phyloP scores from a whole-genome alignment of 768 basidiomycete species.

The Psilocybe subaeruginosa region DNA sequence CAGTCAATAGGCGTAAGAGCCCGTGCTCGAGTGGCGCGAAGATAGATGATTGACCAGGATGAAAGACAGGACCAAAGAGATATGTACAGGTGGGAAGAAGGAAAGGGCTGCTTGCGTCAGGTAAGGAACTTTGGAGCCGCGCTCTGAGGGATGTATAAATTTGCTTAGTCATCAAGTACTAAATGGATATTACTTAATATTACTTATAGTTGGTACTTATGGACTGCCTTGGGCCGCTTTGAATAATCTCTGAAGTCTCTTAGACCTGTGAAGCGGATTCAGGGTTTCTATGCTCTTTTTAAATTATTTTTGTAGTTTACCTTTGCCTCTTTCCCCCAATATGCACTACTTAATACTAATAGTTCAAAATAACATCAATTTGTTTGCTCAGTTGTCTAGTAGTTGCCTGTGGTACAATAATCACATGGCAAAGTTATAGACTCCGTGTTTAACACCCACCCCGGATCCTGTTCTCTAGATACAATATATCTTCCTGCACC shows the following conservation, averaged over 20 bases:
- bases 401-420: constrained; percentile 10
- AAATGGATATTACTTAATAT: no score
- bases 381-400: not conserved
- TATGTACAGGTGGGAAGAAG: not conserved
- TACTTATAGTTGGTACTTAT: no score
- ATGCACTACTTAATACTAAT: no score
- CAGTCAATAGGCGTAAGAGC: constrained; percentile 20
- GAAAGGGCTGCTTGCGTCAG: not conserved
- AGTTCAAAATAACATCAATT: not conserved
- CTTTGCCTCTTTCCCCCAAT: no score
- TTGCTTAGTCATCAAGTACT: constrained; percentile 15
- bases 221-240: no score
- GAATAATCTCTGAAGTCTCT: no score
- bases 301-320: no score
- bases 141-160: not conserved
- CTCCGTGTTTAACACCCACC: not conserved
- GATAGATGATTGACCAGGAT: constrained; percentile 4
- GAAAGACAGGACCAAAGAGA: not conserved
- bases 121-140: constrained; percentile 1
- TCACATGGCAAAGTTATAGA: constrained; percentile 11
- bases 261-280: no score
- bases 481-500: not conserved
- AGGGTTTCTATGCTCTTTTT: no score
- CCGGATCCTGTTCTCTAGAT: constrained; percentile 1
- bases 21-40: constrained; percentile 3